A percentile compares a stretch with the other conserved stretches of the same genome.
Evolutionary conservation across 768 basidiomycete species (phyloP).

Genomic region (Leucocoprinus sp.): DNA sequence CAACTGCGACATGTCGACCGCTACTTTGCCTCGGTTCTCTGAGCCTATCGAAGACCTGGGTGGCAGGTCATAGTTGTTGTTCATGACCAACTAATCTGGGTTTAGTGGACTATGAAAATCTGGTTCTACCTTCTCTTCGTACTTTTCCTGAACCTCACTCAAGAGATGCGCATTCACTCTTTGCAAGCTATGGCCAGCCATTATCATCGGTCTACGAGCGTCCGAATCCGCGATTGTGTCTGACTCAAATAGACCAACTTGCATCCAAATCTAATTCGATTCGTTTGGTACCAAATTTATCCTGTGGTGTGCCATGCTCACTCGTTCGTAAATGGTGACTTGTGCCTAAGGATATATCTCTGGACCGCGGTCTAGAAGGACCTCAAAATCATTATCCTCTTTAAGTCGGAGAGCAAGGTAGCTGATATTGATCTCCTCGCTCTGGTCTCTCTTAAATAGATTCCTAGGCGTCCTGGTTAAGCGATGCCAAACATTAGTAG

Average conservation of each 20-base stretch:
- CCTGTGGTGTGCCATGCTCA: slow-evolving; percentile 1
- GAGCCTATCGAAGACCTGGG: slow-evolving; percentile 3
- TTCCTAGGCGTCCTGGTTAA: slow-evolving; percentile 2
- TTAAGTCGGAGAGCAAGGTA: not conserved
- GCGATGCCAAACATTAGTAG: slow-evolving; percentile 21
- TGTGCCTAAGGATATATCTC: slow-evolving; percentile 1
- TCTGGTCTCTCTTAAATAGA: not conserved
- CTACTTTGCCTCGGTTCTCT: slow-evolving; percentile 4
- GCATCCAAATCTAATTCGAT: not conserved
- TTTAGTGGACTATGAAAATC: not conserved
- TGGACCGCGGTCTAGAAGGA: not conserved
- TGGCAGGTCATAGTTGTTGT: not conserved
- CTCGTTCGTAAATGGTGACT: not conserved
- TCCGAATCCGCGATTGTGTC: too few species aligned
- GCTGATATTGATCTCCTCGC: not conserved
- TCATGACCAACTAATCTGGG: not conserved
- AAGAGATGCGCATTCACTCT: not conserved
- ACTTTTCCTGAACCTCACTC: slow-evolving; percentile 9
- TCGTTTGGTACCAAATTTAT: not conserved
- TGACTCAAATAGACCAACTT: not conserved
- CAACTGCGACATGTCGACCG: slow-evolving; percentile 1
- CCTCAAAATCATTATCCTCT: not conserved
- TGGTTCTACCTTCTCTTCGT: slow-evolving; percentile 10
- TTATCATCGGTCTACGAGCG: not conserved
- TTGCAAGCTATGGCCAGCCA: not conserved